Conservation (phyloP, 2,329 filamentous ascomycete species). For the Trichophyton simii region DNA sequence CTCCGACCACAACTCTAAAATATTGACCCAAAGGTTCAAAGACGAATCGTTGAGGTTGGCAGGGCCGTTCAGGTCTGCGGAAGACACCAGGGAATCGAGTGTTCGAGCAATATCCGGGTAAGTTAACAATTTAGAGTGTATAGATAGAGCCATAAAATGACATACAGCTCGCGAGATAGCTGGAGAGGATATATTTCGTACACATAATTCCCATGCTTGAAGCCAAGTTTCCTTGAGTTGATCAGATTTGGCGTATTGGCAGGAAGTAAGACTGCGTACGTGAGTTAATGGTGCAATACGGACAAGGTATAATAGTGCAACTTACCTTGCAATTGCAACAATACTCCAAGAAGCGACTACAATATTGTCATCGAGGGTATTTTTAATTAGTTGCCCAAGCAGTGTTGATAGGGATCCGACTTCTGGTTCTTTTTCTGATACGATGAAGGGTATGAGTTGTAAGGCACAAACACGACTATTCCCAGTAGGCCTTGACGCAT, state of each 20-base stretch:
- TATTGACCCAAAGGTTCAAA: conserved; percentile 55
- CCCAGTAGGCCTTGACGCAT: conserved; percentile 26
- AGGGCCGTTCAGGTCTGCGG: conserved; percentile 71
- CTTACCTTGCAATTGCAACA: conserved; percentile 66
- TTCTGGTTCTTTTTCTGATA: conserved; percentile 36
- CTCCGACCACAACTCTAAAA: conserved; percentile 54
- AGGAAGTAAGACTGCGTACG: conserved; percentile 23
- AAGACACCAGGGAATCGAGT: conserved; percentile 58
- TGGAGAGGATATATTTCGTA: conserved; percentile 56
- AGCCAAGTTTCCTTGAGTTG: conserved; percentile 47
- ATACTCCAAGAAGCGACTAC: conserved; percentile 67
- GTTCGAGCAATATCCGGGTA: conserved; percentile 57
- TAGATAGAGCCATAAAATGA: conserved; percentile 55
- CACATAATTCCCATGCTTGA: conserved; percentile 62
- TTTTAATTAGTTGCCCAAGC: conserved; percentile 45
- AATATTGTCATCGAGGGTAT: conserved; percentile 57
- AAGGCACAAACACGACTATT: conserved; percentile 37
- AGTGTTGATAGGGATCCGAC: conserved; percentile 43
- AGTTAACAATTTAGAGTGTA: conserved; percentile 53
- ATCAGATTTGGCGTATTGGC: conserved; percentile 25
- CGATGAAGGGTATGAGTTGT: conserved; percentile 42
- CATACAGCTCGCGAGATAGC: conserved; percentile 65
- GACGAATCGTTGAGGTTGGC: conserved; percentile 67
- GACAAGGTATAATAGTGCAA: conserved; percentile 8
- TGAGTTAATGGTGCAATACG: conserved; percentile 2